Percentiles rank a stretch among this genome's conserved stretches.
Evolutionary conservation across 345 rosid species (phyloP).

Genomic region (Pugionium dolabratum): DNA sequence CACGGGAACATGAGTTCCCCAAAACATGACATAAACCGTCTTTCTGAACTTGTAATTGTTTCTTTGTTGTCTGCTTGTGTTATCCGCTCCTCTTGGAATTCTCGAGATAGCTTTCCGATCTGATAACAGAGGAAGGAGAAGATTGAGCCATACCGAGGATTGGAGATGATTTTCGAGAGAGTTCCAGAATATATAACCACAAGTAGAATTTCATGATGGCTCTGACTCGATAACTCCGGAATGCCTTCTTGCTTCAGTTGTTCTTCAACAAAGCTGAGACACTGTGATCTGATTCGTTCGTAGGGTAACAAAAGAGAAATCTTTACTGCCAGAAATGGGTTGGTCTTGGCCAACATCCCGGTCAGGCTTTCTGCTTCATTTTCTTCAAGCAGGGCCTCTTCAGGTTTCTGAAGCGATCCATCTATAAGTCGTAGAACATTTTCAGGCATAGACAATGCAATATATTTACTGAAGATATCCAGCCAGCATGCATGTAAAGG

Average conservation of each 20-base stretch:
- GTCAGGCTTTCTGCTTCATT: slow-evolving; percentile 55
- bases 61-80: slow-evolving; percentile 31
- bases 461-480: slow-evolving; percentile 54
- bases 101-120: slow-evolving; percentile 66
- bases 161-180: slow-evolving; percentile 49
- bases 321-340: slow-evolving; percentile 59
- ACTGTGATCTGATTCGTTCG: slow-evolving; percentile 51
- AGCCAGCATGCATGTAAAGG: slow-evolving; percentile 84
- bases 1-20: slow-evolving; percentile 64
- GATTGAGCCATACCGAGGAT: slow-evolving; percentile 49
- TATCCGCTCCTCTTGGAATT: slow-evolving; percentile 59
- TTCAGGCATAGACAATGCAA: slow-evolving; percentile 41
- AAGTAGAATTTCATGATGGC: slow-evolving; percentile 53
- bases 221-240: slow-evolving; percentile 46
- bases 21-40: slow-evolving; percentile 42
- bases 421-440: slow-evolving; percentile 62
- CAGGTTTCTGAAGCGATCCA: slow-evolving; percentile 54
- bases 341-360: slow-evolving; percentile 34
- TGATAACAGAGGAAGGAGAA: slow-evolving; percentile 71
- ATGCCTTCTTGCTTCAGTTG: slow-evolving; percentile 63
- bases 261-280: slow-evolving; percentile 60
- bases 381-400: slow-evolving; percentile 59
- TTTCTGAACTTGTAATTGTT: slow-evolving; percentile 30
- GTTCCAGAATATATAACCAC: slow-evolving; percentile 67
- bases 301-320: slow-evolving; percentile 74